Evolutionary conservation across 805 yeast species (phyloP).

Genomic region (Candida silvicultrix): DNA sequence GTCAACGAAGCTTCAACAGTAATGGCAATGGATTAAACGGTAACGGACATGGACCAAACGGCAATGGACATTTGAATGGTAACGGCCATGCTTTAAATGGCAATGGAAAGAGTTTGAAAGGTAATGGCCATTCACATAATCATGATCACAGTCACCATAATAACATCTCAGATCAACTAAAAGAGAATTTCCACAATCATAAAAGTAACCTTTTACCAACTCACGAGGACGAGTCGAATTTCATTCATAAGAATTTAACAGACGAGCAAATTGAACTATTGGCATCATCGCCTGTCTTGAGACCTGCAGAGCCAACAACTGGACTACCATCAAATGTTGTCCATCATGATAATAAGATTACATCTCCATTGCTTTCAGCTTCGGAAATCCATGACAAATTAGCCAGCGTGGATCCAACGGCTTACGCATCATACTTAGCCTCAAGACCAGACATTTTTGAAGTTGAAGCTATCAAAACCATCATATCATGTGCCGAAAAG

Average conservation of each 20-base stretch:
- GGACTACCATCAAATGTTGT: constrained; percentile 35
- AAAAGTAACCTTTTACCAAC: neutral
- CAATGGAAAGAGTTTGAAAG: no score
- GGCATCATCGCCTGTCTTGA: constrained; percentile 47
- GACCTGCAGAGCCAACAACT: constrained; percentile 52
- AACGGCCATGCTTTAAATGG: no score
- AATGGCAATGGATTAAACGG: neutral
- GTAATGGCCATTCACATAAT: no score
- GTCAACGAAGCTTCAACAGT: neutral
- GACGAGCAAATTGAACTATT: constrained; percentile 46
- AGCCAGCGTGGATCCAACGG: constrained; percentile 23
- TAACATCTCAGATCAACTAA: neutral
- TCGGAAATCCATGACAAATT: constrained; percentile 34
- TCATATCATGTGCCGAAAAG: constrained; percentile 54
- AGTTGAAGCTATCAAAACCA: constrained; percentile 71
- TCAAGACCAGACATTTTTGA: constrained; percentile 90
- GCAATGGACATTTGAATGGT: no score
- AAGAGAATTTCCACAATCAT: neutral
- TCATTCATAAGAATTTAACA: constrained; percentile 28
- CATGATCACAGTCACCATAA: neutral
- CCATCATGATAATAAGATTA: constrained; percentile 20
- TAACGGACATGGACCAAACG: no score
- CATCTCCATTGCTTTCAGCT: constrained; percentile 38
- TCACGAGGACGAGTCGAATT: neutral
- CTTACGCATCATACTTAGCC: constrained; percentile 30